Evolutionary conservation across 2,329 filamentous ascomycete species (phyloP).

Genomic region (Calonectria naviculata): DNA sequence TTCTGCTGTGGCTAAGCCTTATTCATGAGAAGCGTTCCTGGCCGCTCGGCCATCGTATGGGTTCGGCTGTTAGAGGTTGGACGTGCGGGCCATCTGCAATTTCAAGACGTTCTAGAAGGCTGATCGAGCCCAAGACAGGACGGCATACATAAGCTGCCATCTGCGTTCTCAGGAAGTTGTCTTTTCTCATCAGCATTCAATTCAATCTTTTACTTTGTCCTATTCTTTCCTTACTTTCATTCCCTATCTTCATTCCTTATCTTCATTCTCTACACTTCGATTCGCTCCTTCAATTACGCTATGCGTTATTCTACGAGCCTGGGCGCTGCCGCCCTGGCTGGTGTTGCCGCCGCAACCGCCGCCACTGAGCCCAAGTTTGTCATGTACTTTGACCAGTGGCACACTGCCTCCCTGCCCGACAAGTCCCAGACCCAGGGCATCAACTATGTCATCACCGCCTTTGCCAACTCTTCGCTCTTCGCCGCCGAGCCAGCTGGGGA

Average conservation of each 20-base stretch:
- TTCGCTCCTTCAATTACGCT: slow-evolving; percentile 9
- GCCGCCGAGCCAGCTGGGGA: slow-evolving; percentile 49
- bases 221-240: not conserved
- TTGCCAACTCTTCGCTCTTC: slow-evolving; percentile 63
- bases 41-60: not conserved
- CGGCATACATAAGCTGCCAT: not conserved
- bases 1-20: not conserved
- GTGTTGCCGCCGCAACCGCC: slow-evolving; percentile 10
- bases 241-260: not conserved
- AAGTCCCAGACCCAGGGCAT: slow-evolving; percentile 55
- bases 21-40: not conserved
- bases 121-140: not conserved
- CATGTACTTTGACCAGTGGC: slow-evolving; percentile 62
- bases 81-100: not conserved
- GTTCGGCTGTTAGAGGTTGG: not conserved
- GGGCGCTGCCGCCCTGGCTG: slow-evolving; percentile 22
- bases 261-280: not conserved
- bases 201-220: not conserved
- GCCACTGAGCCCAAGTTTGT: slow-evolving; percentile 40
- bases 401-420: slow-evolving; percentile 49
- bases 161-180: not conserved
- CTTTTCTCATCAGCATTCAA: not conserved
- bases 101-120: not conserved
- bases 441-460: slow-evolving; percentile 66
- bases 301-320: slow-evolving; percentile 21